These are phyloP conservation scores for Hygrocybe punicea DNA, from an alignment of 768 basidiomycete genomes.

Conservation along the genomic window DNA sequence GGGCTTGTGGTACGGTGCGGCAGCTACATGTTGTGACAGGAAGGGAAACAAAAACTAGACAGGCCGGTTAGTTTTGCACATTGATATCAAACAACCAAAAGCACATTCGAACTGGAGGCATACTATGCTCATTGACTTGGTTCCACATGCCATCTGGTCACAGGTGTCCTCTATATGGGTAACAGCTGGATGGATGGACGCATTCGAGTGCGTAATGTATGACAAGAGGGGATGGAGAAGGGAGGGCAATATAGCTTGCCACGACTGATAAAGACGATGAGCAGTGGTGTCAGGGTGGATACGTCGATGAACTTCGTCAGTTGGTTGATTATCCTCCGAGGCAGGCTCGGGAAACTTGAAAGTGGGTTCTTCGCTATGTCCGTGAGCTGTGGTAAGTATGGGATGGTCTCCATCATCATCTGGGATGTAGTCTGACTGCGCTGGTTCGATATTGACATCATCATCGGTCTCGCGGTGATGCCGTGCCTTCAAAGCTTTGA, in stretches of 20 bases:
- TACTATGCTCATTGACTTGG: slow-evolving; percentile 3
- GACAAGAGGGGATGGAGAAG: slow-evolving; percentile 2
- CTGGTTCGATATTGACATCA: background rate
- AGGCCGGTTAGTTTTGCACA: background rate
- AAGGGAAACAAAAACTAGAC: slow-evolving; percentile 15
- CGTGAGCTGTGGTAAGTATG: no score
- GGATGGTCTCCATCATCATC: background rate
- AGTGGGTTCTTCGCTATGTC: background rate
- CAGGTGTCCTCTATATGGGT: background rate
- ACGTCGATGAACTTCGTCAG: background rate
- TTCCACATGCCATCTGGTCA: background rate
- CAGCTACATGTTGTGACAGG: slow-evolving; percentile 22
- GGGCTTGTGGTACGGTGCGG: slow-evolving; percentile 16
- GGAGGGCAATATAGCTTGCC: background rate
- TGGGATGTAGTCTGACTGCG: background rate
- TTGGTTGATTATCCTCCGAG: background rate
- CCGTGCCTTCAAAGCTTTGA: background rate
- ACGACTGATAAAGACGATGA: background rate
- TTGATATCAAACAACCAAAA: background rate
- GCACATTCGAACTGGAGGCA: slow-evolving; percentile 14
- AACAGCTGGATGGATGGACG: background rate
- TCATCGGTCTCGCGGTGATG: background rate
- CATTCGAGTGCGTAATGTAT: background rate
- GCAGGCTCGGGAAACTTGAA: background rate
- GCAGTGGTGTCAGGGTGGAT: background rate